Evolutionary conservation across 1,284 basidiomycete genomes (phyloP).

Genomic region (Somion occarium): DNA sequence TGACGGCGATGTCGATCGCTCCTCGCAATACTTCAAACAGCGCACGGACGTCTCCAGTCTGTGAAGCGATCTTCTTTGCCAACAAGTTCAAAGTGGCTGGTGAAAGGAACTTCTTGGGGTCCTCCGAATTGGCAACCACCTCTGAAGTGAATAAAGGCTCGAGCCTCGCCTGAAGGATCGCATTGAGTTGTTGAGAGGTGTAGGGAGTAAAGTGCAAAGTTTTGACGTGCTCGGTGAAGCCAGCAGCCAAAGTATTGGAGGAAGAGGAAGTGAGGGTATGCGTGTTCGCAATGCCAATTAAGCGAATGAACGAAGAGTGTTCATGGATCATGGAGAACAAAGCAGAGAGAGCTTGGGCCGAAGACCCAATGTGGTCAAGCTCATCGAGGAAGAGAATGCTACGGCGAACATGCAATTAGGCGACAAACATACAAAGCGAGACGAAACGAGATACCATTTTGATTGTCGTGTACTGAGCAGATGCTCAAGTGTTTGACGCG

Average conservation of each 20-base stretch:
- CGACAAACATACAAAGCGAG: neutral
- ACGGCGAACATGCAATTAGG: constrained; percentile 2
- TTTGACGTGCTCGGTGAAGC: constrained; percentile 38
- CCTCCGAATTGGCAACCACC: constrained; percentile 21
- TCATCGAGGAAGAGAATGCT: constrained; percentile 77
- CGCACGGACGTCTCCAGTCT: constrained; percentile 75
- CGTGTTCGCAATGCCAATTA: constrained; percentile 80
- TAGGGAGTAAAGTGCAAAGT: constrained; percentile 79
- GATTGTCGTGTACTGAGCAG: constrained; percentile 33
- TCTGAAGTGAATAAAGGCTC: constrained; percentile 33
- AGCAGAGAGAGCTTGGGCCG: constrained; percentile 47
- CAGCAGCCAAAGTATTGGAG: constrained; percentile 29
- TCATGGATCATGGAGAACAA: constrained; percentile 61
- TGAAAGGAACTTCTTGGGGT: constrained; percentile 55
- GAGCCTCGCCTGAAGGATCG: constrained; percentile 61
- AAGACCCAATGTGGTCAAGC: constrained; percentile 67
- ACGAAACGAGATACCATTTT: constrained; percentile 53
- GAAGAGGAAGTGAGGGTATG: constrained; percentile 67
- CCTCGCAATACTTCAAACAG: constrained; percentile 73
- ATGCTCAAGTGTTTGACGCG: constrained; percentile 39
- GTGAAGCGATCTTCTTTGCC: constrained; percentile 70
- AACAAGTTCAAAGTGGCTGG: constrained; percentile 57
- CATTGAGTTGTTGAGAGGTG: constrained; percentile 57
- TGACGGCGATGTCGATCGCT: constrained; percentile 63
- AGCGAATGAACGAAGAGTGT: constrained; percentile 44